phyloP scores from a whole-genome alignment of 495 filamentous ascomycete genomes.

The Talaromyces nanjingensis region DNA sequence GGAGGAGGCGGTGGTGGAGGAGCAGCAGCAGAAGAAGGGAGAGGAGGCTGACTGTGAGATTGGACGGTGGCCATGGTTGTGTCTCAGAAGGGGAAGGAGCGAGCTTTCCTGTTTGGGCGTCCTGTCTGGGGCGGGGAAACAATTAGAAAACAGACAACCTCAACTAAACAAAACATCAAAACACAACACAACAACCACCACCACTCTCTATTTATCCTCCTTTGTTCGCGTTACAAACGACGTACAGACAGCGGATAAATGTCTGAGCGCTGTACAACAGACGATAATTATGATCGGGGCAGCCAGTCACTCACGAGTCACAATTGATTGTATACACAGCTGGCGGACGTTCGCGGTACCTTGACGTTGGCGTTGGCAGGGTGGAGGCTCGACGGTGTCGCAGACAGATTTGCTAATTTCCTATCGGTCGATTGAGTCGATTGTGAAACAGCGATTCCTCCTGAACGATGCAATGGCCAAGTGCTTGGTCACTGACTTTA shows the following conservation, averaged over 20 bases:
- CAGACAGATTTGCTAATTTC: not conserved
- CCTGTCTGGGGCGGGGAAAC: slow-evolving; percentile 1
- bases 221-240: not conserved
- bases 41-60: slow-evolving; percentile 15
- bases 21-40: not conserved
- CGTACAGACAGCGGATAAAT: not conserved
- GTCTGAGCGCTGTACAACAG: not conserved
- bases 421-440: not conserved
- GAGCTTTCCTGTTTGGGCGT: slow-evolving; percentile 6
- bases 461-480: not conserved
- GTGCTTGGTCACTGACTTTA: not conserved
- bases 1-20: slow-evolving; percentile 11
- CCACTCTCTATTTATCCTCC: not conserved
- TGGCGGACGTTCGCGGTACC: not conserved
- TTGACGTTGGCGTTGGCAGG: not conserved
- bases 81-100: not conserved
- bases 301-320: not conserved
- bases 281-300: not conserved
- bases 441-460: not conserved
- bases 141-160: not conserved
- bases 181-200: not conserved
- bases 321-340: not conserved
- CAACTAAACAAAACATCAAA: not conserved
- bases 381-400: not conserved
- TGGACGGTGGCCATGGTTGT: slow-evolving; percentile 20